Conservation (phyloP, 768 basidiomycete genomes). For the Mycena sanguinolenta region DNA sequence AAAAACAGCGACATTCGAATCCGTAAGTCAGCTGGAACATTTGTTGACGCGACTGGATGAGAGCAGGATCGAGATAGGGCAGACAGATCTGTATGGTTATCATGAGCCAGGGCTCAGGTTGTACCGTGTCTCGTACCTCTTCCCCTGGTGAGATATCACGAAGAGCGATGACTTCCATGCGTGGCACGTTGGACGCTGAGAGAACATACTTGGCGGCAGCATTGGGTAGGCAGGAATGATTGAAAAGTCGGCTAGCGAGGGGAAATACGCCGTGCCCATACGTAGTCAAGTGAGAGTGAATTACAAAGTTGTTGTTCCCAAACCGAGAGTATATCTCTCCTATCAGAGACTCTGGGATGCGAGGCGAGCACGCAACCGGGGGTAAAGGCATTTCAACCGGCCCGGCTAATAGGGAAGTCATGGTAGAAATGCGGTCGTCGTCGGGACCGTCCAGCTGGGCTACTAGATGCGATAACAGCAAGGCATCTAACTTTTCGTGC, state of each 20-base stretch:
- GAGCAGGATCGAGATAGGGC: slow-evolving; percentile 84
- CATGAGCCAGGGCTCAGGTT: slow-evolving; percentile 3
- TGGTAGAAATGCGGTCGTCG: slow-evolving; percentile 47
- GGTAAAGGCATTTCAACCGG: slow-evolving; percentile 51
- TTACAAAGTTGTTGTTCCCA: slow-evolving; percentile 85
- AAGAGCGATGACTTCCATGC: slow-evolving; percentile 78
- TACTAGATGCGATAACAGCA: slow-evolving; percentile 75
- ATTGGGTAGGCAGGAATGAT: slow-evolving; percentile 86
- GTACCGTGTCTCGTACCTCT: slow-evolving; percentile 62
- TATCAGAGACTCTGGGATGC: slow-evolving; percentile 39
- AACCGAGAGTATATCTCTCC: slow-evolving; percentile 68
- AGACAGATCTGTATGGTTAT: slow-evolving; percentile 72
- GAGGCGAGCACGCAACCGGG: slow-evolving; percentile 44
- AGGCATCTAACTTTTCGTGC: slow-evolving; percentile 71
- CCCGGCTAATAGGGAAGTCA: slow-evolving; percentile 62
- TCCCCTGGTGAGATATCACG: slow-evolving; percentile 68
- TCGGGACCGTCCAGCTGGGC: slow-evolving; percentile 51
- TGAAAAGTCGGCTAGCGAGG: slow-evolving; percentile 82
- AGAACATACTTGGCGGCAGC: slow-evolving; percentile 74
- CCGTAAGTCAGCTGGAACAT: slow-evolving; percentile 75
- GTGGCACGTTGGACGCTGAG: slow-evolving; percentile 49
- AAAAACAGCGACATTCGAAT: slow-evolving; percentile 73
- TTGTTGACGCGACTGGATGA: slow-evolving; percentile 70
- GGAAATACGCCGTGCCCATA: slow-evolving; percentile 85
- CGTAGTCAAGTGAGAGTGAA: slow-evolving; percentile 79